phyloP scores from a whole-genome alignment of 805 yeast genomes.

The Saturnispora ahearnii region DNA sequence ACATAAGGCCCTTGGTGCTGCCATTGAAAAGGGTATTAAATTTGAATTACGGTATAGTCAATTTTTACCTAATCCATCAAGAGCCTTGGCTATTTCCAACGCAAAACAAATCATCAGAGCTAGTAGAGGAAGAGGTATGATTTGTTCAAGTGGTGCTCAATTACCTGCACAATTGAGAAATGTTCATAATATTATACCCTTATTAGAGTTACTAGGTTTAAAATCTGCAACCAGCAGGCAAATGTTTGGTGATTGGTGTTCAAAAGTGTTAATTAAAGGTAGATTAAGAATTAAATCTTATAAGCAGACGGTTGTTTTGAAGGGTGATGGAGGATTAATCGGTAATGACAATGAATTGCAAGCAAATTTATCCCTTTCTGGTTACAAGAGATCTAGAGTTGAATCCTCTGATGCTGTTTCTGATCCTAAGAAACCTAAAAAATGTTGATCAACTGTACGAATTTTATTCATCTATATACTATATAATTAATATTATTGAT shows the following conservation, averaged over 20 bases:
- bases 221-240: conserved; percentile 51
- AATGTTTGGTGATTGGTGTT: conserved; percentile 51
- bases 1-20: conserved; percentile 79
- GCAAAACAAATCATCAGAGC: conserved; percentile 70
- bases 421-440: not conserved
- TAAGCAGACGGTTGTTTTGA: conserved; percentile 62
- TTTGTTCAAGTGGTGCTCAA: conserved; percentile 65
- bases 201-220: conserved; percentile 63
- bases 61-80: conserved; percentile 31
- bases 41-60: conserved; percentile 69
- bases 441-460: not conserved
- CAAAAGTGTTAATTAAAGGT: conserved; percentile 62
- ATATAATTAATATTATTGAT: not conserved
- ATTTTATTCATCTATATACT: not conserved
- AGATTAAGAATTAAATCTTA: conserved; percentile 62
- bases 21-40: conserved; percentile 71
- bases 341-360: conserved; percentile 15
- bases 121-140: conserved; percentile 68
- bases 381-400: not conserved
- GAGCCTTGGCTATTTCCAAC: conserved; percentile 63
- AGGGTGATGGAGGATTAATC: conserved; percentile 35
- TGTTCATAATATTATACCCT: conserved; percentile 56
- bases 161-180: conserved; percentile 45
- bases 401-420: not conserved
- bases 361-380: not conserved